These are phyloP conservation scores for Tricholoma sp. DNA, from an alignment of 768 basidiomycete genomes.

Conservation along the genomic window DNA sequence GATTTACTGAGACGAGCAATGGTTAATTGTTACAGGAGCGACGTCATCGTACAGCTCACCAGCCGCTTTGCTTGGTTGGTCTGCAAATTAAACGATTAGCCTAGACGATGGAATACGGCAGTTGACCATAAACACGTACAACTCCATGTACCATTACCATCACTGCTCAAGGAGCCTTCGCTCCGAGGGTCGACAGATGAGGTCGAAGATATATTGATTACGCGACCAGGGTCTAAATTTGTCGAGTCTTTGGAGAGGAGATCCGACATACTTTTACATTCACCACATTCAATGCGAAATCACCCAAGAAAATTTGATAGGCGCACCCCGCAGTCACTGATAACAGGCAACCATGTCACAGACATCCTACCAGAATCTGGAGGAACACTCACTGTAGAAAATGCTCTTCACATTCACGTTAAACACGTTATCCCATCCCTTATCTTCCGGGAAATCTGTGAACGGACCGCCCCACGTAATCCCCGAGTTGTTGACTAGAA, in stretches of 20 bases:
- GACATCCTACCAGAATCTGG: not conserved
- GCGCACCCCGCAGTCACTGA: slow-evolving; percentile 51
- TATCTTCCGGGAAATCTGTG: slow-evolving; percentile 68
- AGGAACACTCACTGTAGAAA: slow-evolving; percentile 60
- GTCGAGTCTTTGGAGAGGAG: slow-evolving; percentile 63
- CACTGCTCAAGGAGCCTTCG: slow-evolving; percentile 45
- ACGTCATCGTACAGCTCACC: slow-evolving; percentile 27
- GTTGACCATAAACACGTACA: slow-evolving; percentile 46
- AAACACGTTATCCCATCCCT: slow-evolving; percentile 83
- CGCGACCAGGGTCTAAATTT: slow-evolving; percentile 60
- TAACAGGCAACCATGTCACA: not conserved
- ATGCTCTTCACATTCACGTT: slow-evolving; percentile 82
- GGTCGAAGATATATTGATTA: slow-evolving; percentile 81
- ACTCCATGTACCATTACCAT: slow-evolving; percentile 69
- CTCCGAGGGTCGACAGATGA: slow-evolving; percentile 50
- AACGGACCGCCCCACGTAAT: slow-evolving; percentile 74
- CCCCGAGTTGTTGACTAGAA: slow-evolving; percentile 83
- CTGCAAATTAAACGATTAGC: slow-evolving; percentile 27
- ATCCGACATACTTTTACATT: slow-evolving; percentile 41
- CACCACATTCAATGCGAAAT: not conserved
- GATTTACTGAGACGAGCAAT: slow-evolving; percentile 46
- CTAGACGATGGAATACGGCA: not conserved
- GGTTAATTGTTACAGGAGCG: not conserved
- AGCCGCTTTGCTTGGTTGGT: slow-evolving; percentile 82
- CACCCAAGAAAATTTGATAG: not conserved